These are phyloP conservation scores for Eremothecium sinecaudum DNA, from an alignment of 1,139 yeast genomes.

Conservation along the genomic window DNA sequence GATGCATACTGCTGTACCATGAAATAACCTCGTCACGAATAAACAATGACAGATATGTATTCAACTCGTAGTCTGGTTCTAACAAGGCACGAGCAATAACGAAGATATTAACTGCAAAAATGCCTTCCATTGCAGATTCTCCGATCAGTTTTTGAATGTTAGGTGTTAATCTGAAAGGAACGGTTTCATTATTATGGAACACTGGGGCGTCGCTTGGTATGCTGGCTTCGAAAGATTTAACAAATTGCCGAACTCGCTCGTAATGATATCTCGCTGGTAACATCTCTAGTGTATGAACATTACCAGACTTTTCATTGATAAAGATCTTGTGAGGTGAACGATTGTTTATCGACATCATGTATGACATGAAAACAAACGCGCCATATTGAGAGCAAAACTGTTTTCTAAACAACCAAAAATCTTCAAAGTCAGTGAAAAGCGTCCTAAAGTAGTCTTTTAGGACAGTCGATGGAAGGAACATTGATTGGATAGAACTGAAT, in stretches of 20 bases:
- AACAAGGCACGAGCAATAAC: constrained; percentile 80
- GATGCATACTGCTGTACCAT: constrained; percentile 83
- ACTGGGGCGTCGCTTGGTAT: constrained; percentile 71
- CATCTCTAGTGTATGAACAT: constrained; percentile 93
- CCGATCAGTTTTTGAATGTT: constrained; percentile 91
- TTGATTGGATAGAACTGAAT: constrained; percentile 76
- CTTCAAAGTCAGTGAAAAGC: constrained; percentile 72
- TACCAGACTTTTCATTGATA: constrained; percentile 73
- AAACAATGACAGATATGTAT: constrained; percentile 79
- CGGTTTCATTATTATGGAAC: constrained; percentile 88
- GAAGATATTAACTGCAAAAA: constrained; percentile 76
- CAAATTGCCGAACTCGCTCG: constrained; percentile 30
- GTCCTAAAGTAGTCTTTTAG: constrained; percentile 59
- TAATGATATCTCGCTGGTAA: constrained; percentile 59
- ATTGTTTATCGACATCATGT: constrained; percentile 87
- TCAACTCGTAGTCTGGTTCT: constrained; percentile 84
- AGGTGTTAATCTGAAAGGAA: constrained; percentile 94
- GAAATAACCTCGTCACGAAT: constrained; percentile 91
- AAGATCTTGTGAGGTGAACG: constrained; percentile 92
- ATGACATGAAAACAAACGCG: constrained; percentile 86
- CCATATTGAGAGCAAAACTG: constrained; percentile 95
- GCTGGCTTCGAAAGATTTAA: constrained; percentile 47
- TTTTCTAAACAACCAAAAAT: constrained; percentile 94
- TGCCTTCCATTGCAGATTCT: constrained; percentile 84
- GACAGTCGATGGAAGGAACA: constrained; percentile 78